Percentiles rank a stretch among this genome's conserved stretches.
Conservation (phyloP, 2,329 filamentous ascomycete species). For the Gremmenia infestans region DNA sequence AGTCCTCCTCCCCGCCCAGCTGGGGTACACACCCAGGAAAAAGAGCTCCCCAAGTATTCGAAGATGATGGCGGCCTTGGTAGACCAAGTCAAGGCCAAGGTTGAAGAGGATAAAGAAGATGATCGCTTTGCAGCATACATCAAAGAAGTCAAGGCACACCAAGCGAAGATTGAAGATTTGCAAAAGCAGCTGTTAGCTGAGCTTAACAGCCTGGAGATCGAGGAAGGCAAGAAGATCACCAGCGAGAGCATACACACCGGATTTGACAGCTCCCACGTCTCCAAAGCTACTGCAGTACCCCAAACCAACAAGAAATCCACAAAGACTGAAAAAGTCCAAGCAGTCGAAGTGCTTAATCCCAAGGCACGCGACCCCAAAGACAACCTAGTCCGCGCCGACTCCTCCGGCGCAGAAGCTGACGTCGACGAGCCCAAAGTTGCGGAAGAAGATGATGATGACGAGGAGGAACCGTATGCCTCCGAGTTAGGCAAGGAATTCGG, state of each 20-base stretch:
- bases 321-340: constrained; percentile 43
- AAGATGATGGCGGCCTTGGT: constrained; percentile 98
- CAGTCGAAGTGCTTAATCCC: constrained; percentile 75
- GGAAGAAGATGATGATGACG: constrained; percentile 56
- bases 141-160: constrained; percentile 70
- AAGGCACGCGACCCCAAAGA: constrained; percentile 38
- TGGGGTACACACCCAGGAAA: constrained; percentile 71
- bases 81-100: constrained; percentile 78
- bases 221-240: constrained; percentile 86
- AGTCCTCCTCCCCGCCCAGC: constrained; percentile 69
- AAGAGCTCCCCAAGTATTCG: constrained; percentile 74
- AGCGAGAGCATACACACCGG: constrained; percentile 85
- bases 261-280: constrained; percentile 81
- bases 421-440: constrained; percentile 47
- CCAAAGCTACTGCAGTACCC: constrained; percentile 46
- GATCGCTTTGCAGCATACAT: constrained; percentile 72
- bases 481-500: constrained; percentile 76
- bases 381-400: constrained; percentile 32
- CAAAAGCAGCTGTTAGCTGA: constrained; percentile 71
- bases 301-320: constrained; percentile 29
- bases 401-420: constrained; percentile 54
- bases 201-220: constrained; percentile 75
- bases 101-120: constrained; percentile 66
- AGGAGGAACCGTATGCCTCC: constrained; percentile 71
- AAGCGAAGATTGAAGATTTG: constrained; percentile 70